Evolutionary conservation across 805 yeast genomes (phyloP).

Genomic region (Pichia thaimueangensis): DNA sequence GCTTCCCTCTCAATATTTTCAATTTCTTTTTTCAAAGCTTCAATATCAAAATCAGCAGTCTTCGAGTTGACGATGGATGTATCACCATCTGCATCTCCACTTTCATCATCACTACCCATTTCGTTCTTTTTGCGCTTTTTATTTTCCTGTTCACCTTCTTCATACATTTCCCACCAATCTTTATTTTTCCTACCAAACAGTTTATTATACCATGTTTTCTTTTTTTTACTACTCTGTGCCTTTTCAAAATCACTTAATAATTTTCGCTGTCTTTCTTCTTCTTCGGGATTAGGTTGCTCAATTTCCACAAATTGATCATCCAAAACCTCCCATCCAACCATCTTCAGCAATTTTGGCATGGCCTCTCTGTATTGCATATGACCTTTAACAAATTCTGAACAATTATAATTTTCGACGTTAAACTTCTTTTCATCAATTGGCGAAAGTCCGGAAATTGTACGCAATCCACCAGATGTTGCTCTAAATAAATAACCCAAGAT

Average conservation of each 20-base stretch:
- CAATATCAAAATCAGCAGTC: slow-evolving; percentile 34
- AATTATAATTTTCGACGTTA: slow-evolving; percentile 72
- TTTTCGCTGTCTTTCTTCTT: slow-evolving; percentile 74
- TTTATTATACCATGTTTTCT: slow-evolving; percentile 39
- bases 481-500: slow-evolving; percentile 89
- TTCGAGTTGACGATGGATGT: background rate
- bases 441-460: slow-evolving; percentile 85
- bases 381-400: slow-evolving; percentile 83
- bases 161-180: slow-evolving; percentile 54
- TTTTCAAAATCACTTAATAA: slow-evolving; percentile 73
- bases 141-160: slow-evolving; percentile 33
- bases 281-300: slow-evolving; percentile 92
- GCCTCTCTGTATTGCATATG: slow-evolving; percentile 97
- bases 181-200: slow-evolving; percentile 40
- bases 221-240: slow-evolving; percentile 21
- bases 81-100: background rate
- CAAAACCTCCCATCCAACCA: slow-evolving; percentile 71
- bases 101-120: slow-evolving; percentile 9
- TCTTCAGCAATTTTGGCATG: slow-evolving; percentile 73
- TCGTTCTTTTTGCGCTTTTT: slow-evolving; percentile 18
- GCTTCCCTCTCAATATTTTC: slow-evolving; percentile 37
- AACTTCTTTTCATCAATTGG: slow-evolving; percentile 47
- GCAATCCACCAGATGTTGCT: slow-evolving; percentile 92
- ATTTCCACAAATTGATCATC: slow-evolving; percentile 92
- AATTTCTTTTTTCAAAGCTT: slow-evolving; percentile 38